Evolutionary conservation across 805 yeast genomes (phyloP), one percentile per base, ranked within the genome.

Genomic region (Candida quercuum): DNA sequence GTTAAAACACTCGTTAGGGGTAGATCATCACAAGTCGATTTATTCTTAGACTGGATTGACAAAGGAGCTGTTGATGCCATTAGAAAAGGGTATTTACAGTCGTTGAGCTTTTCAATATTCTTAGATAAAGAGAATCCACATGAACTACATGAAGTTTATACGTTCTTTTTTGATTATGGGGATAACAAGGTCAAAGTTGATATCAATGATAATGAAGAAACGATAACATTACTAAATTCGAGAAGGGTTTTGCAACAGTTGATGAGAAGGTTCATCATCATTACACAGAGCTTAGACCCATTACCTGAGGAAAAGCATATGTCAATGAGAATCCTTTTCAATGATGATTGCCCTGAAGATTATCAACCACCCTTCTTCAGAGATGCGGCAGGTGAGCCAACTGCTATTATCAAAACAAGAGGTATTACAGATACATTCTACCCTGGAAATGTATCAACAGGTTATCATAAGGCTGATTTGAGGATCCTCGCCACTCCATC

Each of bases 261-360:
- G 33, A 66, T 78, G 63, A 67, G 67, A 48, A 59, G 74, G 36
- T 67, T 78, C 36, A 72, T 78, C 16, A 60, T 74, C 1, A 52
- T 71, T 5, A 74, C 81, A 0, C 84, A 78, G 50, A 60, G 70
- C 0, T 56, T 77, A n/a, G 69, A 73, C 14, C 68, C 73, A 1
- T 48, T 76, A 19, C 81, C 82, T 1, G 54, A 57, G 1, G 60
- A 67, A 28, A 67, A 75, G 38, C 71, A 47, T 36, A 48, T 77
- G 27, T 60, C 72, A 1, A 64, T 77, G 66, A 63, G 75, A 40
- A 53, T 78, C 35, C 36, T 72, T 41, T 76, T 68, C 46, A 74
- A 72, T 41, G 74, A 73, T 3, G 39, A 34, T 3, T 67, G 74
- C 26, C 78, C 80, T 3, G 35, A 38, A 1, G 54, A 63, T 24